Conservation (phyloP, 345 rosid species). For the Ricinus communis region DNA sequence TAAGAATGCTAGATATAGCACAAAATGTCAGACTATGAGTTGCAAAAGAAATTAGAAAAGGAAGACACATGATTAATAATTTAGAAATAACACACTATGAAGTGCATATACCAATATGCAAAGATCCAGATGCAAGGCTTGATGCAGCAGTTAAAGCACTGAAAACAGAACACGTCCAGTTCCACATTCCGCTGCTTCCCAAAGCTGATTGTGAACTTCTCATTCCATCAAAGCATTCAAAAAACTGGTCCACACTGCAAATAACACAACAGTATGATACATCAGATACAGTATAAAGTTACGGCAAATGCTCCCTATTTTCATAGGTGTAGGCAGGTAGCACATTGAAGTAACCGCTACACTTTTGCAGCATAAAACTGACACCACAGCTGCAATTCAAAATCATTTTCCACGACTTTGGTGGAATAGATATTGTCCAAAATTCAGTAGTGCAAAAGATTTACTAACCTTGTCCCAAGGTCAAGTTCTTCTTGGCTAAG, state of each 20-base stretch:
- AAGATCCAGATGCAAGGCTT: slow-evolving; percentile 94
- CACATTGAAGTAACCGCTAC: too few relatives aligned
- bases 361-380: neutral
- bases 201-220: slow-evolving; percentile 80
- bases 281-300: too few relatives aligned
- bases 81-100: slow-evolving; percentile 18
- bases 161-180: slow-evolving; percentile 94
- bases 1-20: neutral
- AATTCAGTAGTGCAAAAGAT: slow-evolving; percentile 5
- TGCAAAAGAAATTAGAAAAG: neutral
- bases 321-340: neutral
- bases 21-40: neutral
- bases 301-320: neutral
- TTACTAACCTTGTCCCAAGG: slow-evolving; percentile 78
- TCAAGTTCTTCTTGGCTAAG: slow-evolving; percentile 49
- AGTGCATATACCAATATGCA: slow-evolving; percentile 61
- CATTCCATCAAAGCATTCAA: slow-evolving; percentile 92
- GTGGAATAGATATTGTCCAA: neutral
- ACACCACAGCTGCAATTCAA: neutral
- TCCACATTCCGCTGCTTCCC: slow-evolving; percentile 94
- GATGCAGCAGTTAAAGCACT: slow-evolving; percentile 97
- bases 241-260: slow-evolving; percentile 88
- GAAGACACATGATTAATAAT: neutral
- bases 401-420: too few relatives aligned
- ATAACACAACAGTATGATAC: neutral